phyloP scores from a whole-genome alignment of 163 green algal species.

The Volvox carteri region DNA sequence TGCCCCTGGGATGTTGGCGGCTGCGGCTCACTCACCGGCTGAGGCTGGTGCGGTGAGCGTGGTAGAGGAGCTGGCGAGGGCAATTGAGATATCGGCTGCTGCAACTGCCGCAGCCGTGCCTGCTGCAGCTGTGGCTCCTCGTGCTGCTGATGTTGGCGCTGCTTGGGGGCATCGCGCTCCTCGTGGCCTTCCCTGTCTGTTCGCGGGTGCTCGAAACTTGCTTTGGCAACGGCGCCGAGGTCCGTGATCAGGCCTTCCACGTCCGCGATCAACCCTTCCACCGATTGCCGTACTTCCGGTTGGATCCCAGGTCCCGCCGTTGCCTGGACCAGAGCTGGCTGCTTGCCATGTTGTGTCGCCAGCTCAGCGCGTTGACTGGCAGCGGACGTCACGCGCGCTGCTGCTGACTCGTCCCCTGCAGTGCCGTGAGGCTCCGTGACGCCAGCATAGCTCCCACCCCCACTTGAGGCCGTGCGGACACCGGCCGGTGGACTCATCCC shows the following conservation, averaged over 20 bases:
- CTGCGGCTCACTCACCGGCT: too few relatives aligned
- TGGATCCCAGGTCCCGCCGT: neutral
- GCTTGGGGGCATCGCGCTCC: neutral
- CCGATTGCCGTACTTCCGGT: neutral
- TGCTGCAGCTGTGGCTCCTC: neutral
- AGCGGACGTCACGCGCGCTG: too few relatives aligned
- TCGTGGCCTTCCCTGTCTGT: neutral
- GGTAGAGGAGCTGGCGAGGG: neutral
- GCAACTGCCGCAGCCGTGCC: neutral
- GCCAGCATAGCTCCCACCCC: too few relatives aligned
- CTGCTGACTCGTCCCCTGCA: too few relatives aligned
- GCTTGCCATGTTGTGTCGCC: too few relatives aligned
- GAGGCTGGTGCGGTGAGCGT: neutral
- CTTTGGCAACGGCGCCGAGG: neutral
- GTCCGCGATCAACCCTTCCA: neutral
- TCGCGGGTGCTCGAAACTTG: neutral
- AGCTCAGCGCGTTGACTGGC: too few relatives aligned
- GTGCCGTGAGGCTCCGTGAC: too few relatives aligned
- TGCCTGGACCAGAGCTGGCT: neutral
- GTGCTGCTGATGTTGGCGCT: neutral
- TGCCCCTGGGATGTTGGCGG: too few relatives aligned
- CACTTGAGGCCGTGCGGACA: too few relatives aligned
- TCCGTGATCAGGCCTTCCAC: neutral
- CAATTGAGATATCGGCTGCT: neutral
- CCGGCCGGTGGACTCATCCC: too few relatives aligned